These are phyloP conservation scores for Sclerotinia subarctica DNA, from an alignment of 2,329 filamentous ascomycete genomes.

Conservation along the genomic window DNA sequence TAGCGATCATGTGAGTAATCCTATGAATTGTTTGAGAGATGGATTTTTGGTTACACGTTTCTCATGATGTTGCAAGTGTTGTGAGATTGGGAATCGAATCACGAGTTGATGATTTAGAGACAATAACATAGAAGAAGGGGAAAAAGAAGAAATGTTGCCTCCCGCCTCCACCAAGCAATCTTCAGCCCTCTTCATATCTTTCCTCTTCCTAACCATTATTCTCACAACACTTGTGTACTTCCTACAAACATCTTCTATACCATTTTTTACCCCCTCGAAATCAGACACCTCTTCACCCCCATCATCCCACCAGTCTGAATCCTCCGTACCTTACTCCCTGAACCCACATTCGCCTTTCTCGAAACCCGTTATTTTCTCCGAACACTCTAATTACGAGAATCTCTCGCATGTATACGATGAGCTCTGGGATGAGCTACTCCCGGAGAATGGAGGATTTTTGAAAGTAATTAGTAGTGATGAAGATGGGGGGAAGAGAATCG, in stretches of 20 bases:
- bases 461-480: not conserved
- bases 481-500: not conserved
- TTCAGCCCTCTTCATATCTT: not conserved
- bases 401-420: constrained; percentile 5
- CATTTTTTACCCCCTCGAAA: not conserved
- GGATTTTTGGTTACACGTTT: too few species aligned
- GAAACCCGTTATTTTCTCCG: not conserved
- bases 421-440: constrained; percentile 3
- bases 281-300: not conserved
- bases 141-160: not conserved
- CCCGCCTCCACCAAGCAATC: not conserved
- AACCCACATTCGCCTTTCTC: not conserved
- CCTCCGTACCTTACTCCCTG: not conserved
- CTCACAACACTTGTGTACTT: not conserved
- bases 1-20: not conserved
- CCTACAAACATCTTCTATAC: not conserved
- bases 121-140: not conserved
- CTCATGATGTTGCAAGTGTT: not conserved
- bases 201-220: not conserved
- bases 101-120: not conserved
- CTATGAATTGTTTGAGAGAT: not conserved
- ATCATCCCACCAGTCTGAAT: not conserved
- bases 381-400: constrained; percentile 15
- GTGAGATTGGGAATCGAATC: not conserved
- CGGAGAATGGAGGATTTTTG: constrained; percentile 5